Percentiles rank a stretch among this genome's conserved stretches.
phyloP scores from a whole-genome alignment of 768 basidiomycete genomes.

The Crepidotus variabilis region DNA sequence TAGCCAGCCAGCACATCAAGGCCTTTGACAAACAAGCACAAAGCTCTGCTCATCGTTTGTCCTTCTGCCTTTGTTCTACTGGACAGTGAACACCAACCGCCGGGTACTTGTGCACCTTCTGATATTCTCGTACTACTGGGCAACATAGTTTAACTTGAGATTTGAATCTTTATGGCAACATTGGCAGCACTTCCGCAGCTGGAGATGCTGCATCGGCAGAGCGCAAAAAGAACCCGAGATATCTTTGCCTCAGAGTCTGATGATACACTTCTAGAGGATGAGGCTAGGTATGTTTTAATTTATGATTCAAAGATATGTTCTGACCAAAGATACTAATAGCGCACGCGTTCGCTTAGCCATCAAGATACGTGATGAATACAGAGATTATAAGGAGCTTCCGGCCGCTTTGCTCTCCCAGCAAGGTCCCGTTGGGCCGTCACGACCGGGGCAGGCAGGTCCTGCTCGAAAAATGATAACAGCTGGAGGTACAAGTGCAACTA shows the following conservation, averaged over 20 bases:
- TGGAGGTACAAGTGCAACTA: slow-evolving; percentile 47
- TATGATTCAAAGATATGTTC: not conserved
- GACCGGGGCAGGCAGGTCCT: slow-evolving; percentile 45
- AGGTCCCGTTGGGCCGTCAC: slow-evolving; percentile 73
- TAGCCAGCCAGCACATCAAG: not conserved
- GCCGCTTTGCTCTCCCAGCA: slow-evolving; percentile 78
- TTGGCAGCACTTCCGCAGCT: slow-evolving; percentile 58
- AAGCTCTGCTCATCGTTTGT: slow-evolving; percentile 7
- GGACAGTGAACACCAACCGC: no score
- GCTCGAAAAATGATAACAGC: slow-evolving; percentile 68
- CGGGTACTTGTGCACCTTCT: no score
- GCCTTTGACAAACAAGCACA: slow-evolving; percentile 16
- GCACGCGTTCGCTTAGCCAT: slow-evolving; percentile 71
- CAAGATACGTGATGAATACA: slow-evolving; percentile 90
- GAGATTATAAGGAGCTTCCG: slow-evolving; percentile 81
- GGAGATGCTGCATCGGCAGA: slow-evolving; percentile 57
- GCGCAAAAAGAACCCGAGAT: slow-evolving; percentile 69
- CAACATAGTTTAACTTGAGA: no score
- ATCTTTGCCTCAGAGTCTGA: slow-evolving; percentile 67
- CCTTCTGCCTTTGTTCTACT: no score
- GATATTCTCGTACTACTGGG: no score
- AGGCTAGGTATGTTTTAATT: slow-evolving; percentile 53
- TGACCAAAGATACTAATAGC: slow-evolving; percentile 29
- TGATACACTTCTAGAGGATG: slow-evolving; percentile 60
- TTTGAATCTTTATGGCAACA: slow-evolving; percentile 5